Evolutionary conservation across 2,329 filamentous ascomycete species (phyloP).

Genomic region (Nakataea oryzae): DNA sequence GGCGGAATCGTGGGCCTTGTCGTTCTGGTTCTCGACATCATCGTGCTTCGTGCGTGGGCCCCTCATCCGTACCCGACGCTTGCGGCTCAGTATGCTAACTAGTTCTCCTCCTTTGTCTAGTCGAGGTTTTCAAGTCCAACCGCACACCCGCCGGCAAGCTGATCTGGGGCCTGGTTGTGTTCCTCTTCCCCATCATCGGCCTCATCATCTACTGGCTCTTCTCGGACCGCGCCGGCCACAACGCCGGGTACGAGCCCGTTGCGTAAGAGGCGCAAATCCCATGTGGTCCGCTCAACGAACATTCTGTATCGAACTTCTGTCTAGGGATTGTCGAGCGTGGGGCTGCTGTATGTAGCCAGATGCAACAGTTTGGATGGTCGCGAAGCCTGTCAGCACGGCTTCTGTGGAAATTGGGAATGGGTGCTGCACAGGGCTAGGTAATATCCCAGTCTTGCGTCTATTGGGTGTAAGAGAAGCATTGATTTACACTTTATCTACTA

Average conservation of each 20-base stretch:
- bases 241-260: conserved; percentile 22
- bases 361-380: background rate
- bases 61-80: background rate
- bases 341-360: too few relatives aligned
- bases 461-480: too few relatives aligned
- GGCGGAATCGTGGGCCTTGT: conserved; percentile 53
- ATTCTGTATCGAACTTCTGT: too few relatives aligned
- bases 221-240: conserved; percentile 48
- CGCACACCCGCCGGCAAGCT: conserved; percentile 47
- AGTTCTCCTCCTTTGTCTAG: conserved; percentile 22
- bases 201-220: conserved; percentile 55
- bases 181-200: conserved; percentile 53
- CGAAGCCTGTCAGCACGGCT: background rate
- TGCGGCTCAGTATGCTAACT: conserved; percentile 7
- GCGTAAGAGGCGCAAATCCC: background rate
- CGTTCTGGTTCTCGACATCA: conserved; percentile 49
- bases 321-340: too few relatives aligned
- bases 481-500: too few relatives aligned
- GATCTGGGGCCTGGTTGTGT: conserved; percentile 52
- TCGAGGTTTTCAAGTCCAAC: conserved; percentile 55
- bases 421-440: background rate
- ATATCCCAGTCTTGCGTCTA: background rate
- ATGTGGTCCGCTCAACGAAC: background rate
- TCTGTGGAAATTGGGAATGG: too few relatives aligned
- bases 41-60: conserved; percentile 44